Evolutionary conservation across 2,329 filamentous ascomycete genomes (phyloP).

Genomic region (Cladophialophora chaetospira): DNA sequence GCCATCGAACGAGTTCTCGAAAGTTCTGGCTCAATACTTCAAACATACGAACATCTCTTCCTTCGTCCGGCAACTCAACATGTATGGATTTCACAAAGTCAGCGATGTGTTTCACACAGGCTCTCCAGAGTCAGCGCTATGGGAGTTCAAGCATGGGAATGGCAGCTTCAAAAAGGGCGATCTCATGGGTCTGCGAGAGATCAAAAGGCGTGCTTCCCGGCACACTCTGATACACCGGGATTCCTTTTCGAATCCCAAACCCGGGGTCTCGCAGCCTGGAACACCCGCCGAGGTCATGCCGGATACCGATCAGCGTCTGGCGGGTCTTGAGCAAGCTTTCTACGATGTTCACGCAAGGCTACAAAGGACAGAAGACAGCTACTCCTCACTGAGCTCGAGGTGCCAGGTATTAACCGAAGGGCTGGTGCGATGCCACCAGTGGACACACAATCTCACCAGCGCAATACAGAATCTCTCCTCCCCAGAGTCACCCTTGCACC

Average conservation of each 20-base stretch:
- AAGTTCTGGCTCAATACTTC: conserved; percentile 97
- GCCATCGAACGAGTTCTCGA: conserved; percentile 94
- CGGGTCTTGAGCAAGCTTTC: conserved; percentile 75
- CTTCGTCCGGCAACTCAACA: conserved; percentile 95
- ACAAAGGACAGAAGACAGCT: conserved; percentile 79
- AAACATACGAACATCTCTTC: conserved; percentile 99
- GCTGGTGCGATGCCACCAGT: conserved; percentile 68
- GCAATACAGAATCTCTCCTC: conserved; percentile 59
- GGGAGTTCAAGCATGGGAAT: conserved; percentile 98
- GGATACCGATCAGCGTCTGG: conserved; percentile 76
- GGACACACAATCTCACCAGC: conserved; percentile 45
- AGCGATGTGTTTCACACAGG: conserved; percentile 98
- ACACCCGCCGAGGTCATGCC: conserved; percentile 81
- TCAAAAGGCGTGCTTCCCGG: conserved; percentile 89
- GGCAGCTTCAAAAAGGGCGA: conserved; percentile 97
- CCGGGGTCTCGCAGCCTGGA: conserved; percentile 73
- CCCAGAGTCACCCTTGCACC: conserved; percentile 73
- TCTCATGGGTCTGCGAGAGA: conserved; percentile 85
- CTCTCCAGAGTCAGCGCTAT: conserved; percentile 87
- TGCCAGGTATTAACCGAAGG: conserved; percentile 82
- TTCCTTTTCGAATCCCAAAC: conserved; percentile 77
- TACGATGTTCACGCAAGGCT: conserved; percentile 78
- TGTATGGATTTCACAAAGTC: conserved; percentile 99
- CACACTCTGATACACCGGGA: conserved; percentile 93
- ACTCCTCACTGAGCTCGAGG: conserved; percentile 75